Base-by-base conservation (phyloP, 805 yeast genomes). In the Suhomyces prunicola region DNA sequence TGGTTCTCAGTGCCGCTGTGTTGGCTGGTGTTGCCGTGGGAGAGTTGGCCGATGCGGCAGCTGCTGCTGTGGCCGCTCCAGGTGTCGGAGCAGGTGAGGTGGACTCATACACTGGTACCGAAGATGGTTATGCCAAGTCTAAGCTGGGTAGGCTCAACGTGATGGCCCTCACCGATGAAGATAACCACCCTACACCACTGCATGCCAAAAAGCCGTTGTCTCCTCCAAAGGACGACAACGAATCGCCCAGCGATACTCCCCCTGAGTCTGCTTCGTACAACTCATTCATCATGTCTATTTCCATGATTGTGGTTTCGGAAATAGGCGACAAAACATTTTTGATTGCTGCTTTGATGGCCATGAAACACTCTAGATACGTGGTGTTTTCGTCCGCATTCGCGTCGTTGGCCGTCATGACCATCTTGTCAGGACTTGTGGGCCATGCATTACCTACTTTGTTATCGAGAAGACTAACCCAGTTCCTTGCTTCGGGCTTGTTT, bases 331-430 rank as follows among this genome's bases (percentile, higher is more conserved):
- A 94, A 74, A 94, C 99, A 0, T 94, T 94, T 67, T 79, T 94
- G 59, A 90, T 94, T 62, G 97, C 99, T 35, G 98, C 97, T 1
- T 78, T 94, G 58, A 92, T 94, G 97, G 97, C 98, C 29, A 94
- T 94, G 98, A 88, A 90, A 66, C 86, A 91, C 70, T 83, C 92
- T 17, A 81, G 96, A 62, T 62, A 81, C 64, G 78, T 90, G 46
- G 98, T 94, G n/a, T 93, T 94, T 67, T 77, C 90, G 7, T 85
- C 97, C 13, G 94, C 97, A 3, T 90, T 90, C 59, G 68, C 87
- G 12, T 90, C 98, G 1, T 79, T 94, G 62, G 89, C 84, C 3
- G 69, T 94, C 51, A 94, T 94, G 99, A 91, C 99, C 1, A 76
- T 94, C 8, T 78, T 94, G 54, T 89, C 96, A 6, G 98, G 97